Conservation (phyloP, 176 grass and related monocot species). For the Phragmites australis region DNA sequence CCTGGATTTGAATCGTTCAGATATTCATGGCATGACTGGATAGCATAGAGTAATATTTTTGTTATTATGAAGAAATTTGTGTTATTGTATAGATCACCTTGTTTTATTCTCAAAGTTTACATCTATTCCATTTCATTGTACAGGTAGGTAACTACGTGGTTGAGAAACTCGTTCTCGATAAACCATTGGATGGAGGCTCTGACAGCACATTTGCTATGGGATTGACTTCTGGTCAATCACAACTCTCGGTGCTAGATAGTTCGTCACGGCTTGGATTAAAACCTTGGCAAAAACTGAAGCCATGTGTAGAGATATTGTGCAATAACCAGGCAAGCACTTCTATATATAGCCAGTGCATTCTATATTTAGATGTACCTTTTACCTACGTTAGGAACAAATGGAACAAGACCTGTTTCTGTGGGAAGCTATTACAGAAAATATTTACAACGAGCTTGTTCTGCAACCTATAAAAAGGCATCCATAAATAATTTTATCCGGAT, state of each 20-base stretch:
- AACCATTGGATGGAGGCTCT: conserved; percentile 73
- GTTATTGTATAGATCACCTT: background rate
- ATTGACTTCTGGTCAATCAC: conserved; percentile 54
- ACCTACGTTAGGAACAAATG: conserved; percentile 7
- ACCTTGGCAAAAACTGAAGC: conserved; percentile 73
- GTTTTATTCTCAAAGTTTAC: background rate
- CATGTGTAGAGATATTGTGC: conserved; percentile 80
- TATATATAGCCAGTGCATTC: background rate
- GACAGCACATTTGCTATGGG: conserved; percentile 61
- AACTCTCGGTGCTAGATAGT: conserved; percentile 60
- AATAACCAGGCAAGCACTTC: conserved; percentile 78
- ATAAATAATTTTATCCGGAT: background rate
- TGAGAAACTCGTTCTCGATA: conserved; percentile 83
- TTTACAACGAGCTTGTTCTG: background rate
- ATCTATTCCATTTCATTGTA: conserved; percentile 15
- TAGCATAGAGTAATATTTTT: conserved; percentile 10
- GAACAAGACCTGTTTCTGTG: background rate
- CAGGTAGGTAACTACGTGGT: conserved; percentile 94
- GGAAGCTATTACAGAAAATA: background rate
- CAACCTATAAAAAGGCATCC: background rate
- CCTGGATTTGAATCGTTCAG: conserved; percentile 7
- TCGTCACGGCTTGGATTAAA: conserved; percentile 67
- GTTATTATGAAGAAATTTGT: background rate
- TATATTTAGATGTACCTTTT: conserved; percentile 1
- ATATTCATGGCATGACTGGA: conserved; percentile 7